A percentile compares a stretch with the other conserved stretches of the same genome.
Conservation (phyloP, 306 rosid species). For the Rubus idaeus region DNA sequence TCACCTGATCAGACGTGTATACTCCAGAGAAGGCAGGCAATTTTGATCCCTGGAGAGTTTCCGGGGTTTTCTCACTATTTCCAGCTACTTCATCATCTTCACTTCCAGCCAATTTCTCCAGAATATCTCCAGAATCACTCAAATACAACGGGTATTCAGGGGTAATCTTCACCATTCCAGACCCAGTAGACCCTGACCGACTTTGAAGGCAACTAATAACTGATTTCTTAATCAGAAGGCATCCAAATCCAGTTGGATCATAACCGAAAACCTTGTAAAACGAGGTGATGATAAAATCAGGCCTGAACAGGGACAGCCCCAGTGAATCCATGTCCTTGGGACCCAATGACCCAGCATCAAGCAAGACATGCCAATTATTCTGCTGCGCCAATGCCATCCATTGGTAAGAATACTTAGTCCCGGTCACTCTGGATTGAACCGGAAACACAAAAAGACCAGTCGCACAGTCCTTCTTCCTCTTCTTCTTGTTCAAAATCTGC, state of each 20-base stretch:
- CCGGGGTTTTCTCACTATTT: constrained; percentile 53
- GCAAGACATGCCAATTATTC: constrained; percentile 95
- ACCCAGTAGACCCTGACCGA: constrained; percentile 86
- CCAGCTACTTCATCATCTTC: constrained; percentile 54
- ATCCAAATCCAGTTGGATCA: constrained; percentile 97
- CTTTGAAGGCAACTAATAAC: constrained; percentile 83
- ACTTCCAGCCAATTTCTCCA: constrained; percentile 63
- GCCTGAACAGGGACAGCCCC: constrained; percentile 89
- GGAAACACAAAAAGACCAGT: constrained; percentile 42
- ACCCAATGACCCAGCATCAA: constrained; percentile 96
- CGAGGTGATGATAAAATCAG: constrained; percentile 90
- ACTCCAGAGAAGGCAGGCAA: constrained; percentile 96
- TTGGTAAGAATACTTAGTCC: constrained; percentile 80
- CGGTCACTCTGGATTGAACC: constrained; percentile 41
- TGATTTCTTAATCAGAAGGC: constrained; percentile 88
- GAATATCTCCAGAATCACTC: constrained; percentile 80
- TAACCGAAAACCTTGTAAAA: constrained; percentile 91
- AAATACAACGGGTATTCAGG: constrained; percentile 86
- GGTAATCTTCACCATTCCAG: constrained; percentile 94
- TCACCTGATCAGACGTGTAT: constrained; percentile 83
- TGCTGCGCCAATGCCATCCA: constrained; percentile 99
- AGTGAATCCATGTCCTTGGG: constrained; percentile 99
- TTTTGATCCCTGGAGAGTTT: constrained; percentile 58
- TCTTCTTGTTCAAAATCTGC: constrained; percentile 60
- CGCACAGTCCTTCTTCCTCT: constrained; percentile 37